A percentile compares a stretch with the other conserved stretches of the same genome.
These are phyloP conservation scores for Solanum appendiculatum DNA, from an alignment of 257 asterid species.

Conservation along the genomic window DNA sequence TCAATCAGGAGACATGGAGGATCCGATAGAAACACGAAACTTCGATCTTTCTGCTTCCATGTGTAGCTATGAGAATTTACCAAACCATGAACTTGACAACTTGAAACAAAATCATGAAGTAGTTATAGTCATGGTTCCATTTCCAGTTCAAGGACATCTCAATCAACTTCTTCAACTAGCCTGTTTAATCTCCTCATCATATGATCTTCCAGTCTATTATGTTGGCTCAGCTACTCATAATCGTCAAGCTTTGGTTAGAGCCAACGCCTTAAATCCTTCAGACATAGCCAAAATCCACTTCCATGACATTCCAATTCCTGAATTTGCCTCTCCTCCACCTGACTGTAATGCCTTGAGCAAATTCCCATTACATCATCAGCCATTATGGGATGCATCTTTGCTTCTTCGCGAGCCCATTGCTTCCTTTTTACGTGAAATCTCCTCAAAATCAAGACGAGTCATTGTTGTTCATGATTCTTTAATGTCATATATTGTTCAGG, in stretches of 20 bases:
- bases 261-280: slow-evolving; percentile 7
- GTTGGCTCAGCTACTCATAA: slow-evolving; percentile 5
- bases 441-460: no score
- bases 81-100: no score
- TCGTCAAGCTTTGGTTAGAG: no score
- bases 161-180: slow-evolving; percentile 38
- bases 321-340: slow-evolving; percentile 13
- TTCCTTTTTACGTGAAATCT: no score
- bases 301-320: slow-evolving; percentile 25
- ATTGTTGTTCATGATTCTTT: no score
- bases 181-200: slow-evolving; percentile 15
- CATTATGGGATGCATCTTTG: no score
- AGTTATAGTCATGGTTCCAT: slow-evolving; percentile 8
- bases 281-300: slow-evolving; percentile 12
- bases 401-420: no score
- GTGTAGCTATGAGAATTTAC: background rate
- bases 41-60: background rate
- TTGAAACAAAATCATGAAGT: no score
- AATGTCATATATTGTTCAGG: no score
- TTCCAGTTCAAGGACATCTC: slow-evolving; percentile 20
- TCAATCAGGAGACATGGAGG: background rate
- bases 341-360: background rate
- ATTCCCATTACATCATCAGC: no score
- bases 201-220: slow-evolving; percentile 22
- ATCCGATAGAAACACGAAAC: background rate